Base-by-base conservation (phyloP, 208 protist species). In the Leishmania guyanensis region DNA sequence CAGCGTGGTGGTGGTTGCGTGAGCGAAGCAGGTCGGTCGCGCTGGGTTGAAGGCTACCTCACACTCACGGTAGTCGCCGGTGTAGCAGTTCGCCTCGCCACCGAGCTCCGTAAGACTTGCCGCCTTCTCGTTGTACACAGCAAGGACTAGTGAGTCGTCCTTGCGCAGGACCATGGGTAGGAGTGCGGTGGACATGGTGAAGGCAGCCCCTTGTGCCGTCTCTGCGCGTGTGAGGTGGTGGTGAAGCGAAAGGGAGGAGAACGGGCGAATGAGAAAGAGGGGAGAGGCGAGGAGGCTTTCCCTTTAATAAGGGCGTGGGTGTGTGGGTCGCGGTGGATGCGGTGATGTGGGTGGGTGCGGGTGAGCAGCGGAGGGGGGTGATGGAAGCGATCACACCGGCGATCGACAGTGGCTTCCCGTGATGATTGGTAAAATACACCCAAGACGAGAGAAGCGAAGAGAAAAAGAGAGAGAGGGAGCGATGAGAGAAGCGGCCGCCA, bases 11-110 rank as follows among this genome's bases (percentile, higher is more conserved):
- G 92, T 94, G 6, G 87, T 92, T 29, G 92, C 94, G 82, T 97
- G 94, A n/a, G 92, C 94, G 75, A 96, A 97, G 66, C 72, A 79
- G 8, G 77, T 86, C n/a, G 82, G 75, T 6, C 80, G 69, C 9
- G 77, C 83, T 0, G 94, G 92, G 83, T 95, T 90, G 78, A 95
- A 94, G 65, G 73, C 83, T 29, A 97, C 85, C 82, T 95, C 92
- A 79, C 92, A 95, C 81, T 95, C 94, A 33, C 91, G 86, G 80
- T 95, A 97, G 87, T 97, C 94, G 20, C 94, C 94, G 5, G 68
- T 81, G 86, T 91, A 95, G 53, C 56, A 26, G 46, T 77, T 88
- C 48, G 83, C 33, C 54, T 86, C 81, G 22, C 53, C 64, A 39
- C 75, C 80, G 58, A 92, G 77, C 79, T 97, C 94, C 29, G 79